Base-by-base conservation (phyloP, 306 rosid species). In the Oxytropis ochrocephala region DNA sequence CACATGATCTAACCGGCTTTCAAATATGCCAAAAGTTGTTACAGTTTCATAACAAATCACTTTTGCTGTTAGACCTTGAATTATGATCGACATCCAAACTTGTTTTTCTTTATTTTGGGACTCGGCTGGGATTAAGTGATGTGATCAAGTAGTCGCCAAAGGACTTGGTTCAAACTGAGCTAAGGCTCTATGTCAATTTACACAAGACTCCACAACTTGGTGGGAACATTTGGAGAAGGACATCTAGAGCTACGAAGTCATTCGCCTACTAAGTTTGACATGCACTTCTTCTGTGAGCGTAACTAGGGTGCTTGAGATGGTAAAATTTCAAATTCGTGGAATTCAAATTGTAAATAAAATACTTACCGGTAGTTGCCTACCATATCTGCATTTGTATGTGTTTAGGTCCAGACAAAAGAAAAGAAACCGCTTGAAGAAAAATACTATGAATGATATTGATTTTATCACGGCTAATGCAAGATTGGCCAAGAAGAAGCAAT, bases 1-100 rank as follows among this genome's bases (percentile, higher is more conserved):
- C 38, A 48, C 11, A 50, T 56, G 56, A 61, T 54, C 29, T 21
- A 62, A 51, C 55, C 59, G 39, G 63, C 56, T 39, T 14, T 38
- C 13, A 64, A 56, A 64, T 29, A 69, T 64, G 30, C 58, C 21
- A 50, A 8, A 62, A 50, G 35, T 56, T 36, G 35, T 19, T 42
- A 30, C 44, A 52, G 38, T 68, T 50, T 11, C 51, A 70, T 56
- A 59, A 43, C 32, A 38, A 27, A 38, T 9, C 6, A 60, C 6
- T 51, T 58, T 43, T 44, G 35, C 41, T 69, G 74, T 55, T 58
- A 58, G 60, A 78, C 30, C 42, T 42, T 2, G 46, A 58, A 43
- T 41, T 33, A 38, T 41, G 36, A 56, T 47, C 19, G 49, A 46
- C 11, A 56, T 57, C 50, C 65, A 13, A 17, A 55, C 36, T 4